Evolutionary conservation across 352 stramenopile species (phyloP).

Genomic region (Hyaloperonospora brassicae): DNA sequence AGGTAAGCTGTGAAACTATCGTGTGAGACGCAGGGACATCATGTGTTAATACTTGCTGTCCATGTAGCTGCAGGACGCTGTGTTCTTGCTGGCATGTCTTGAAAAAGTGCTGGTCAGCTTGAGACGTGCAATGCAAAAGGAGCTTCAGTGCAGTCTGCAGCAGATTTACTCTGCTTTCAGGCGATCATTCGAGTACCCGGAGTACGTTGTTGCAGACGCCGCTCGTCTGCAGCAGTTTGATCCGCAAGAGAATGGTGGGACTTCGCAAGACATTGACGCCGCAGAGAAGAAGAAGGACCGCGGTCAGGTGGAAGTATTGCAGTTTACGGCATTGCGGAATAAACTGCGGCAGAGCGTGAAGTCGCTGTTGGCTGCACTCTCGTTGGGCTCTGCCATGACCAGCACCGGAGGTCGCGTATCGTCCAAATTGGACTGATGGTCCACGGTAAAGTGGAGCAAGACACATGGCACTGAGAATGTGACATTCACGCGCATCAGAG

Average conservation of each 20-base stretch:
- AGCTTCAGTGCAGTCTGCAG: conserved; percentile 27
- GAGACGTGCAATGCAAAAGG: conserved; percentile 13
- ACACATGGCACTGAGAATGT: too few relatives aligned
- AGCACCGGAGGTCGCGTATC: conserved; percentile 9
- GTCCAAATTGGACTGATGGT: conserved; percentile 27
- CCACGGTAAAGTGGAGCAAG: too few relatives aligned
- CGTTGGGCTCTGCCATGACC: conserved; percentile 7
- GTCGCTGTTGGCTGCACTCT: conserved; percentile 22
- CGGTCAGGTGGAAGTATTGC: conserved; percentile 26
- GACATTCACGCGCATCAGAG: too few relatives aligned
- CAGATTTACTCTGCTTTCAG: conserved; percentile 26
- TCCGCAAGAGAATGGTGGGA: conserved; percentile 2
- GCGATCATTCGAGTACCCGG: conserved; percentile 29
- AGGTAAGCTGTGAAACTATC: conserved; percentile 15
- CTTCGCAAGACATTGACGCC: not conserved
- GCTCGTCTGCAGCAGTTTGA: conserved; percentile 17
- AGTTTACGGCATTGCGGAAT: conserved; percentile 32
- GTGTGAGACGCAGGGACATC: not conserved
- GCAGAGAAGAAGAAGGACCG: conserved; percentile 25
- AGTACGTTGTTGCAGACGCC: conserved; percentile 8
- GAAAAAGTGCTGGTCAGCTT: conserved; percentile 19
- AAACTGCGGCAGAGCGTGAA: conserved; percentile 35
- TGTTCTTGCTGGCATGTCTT: conserved; percentile 34
- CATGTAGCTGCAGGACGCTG: conserved; percentile 26
- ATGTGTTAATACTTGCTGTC: conserved; percentile 4